Conservation (phyloP, 306 rosid species). For the Inga laurina region DNA sequence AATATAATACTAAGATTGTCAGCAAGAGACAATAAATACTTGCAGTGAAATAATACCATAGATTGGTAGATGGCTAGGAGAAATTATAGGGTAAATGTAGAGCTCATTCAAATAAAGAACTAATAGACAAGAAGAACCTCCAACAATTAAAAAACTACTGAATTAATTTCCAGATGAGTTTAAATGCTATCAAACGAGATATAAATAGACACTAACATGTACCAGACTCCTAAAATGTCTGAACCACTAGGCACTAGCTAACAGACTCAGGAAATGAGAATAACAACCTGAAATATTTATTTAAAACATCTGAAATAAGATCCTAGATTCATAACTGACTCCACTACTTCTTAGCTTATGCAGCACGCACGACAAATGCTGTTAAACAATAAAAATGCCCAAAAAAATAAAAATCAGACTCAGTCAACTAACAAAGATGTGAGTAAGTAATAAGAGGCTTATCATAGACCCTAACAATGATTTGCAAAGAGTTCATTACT, state of each 20-base stretch:
- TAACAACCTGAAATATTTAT: background rate
- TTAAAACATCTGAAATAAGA: no score
- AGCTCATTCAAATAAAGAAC: background rate
- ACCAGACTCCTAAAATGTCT: no score
- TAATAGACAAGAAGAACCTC: background rate
- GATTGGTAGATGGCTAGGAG: background rate
- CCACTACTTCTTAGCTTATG: background rate
- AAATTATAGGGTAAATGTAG: background rate
- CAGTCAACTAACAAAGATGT: background rate
- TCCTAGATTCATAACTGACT: background rate
- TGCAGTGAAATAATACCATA: constrained; percentile 1
- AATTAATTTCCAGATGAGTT: no score
- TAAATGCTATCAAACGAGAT: no score
- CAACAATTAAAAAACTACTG: no score
- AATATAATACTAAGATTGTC: background rate
- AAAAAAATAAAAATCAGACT: background rate
- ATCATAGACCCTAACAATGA: background rate
- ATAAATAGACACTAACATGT: no score
- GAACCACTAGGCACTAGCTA: background rate
- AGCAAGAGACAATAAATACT: background rate
- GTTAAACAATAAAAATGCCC: no score
- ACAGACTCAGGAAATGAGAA: background rate
- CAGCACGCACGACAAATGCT: background rate
- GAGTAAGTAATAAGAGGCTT: background rate
- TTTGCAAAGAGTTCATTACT: constrained; percentile 1